These are phyloP conservation scores for Myxozyma geophila DNA, from an alignment of 805 yeast genomes.

Conservation along the genomic window DNA sequence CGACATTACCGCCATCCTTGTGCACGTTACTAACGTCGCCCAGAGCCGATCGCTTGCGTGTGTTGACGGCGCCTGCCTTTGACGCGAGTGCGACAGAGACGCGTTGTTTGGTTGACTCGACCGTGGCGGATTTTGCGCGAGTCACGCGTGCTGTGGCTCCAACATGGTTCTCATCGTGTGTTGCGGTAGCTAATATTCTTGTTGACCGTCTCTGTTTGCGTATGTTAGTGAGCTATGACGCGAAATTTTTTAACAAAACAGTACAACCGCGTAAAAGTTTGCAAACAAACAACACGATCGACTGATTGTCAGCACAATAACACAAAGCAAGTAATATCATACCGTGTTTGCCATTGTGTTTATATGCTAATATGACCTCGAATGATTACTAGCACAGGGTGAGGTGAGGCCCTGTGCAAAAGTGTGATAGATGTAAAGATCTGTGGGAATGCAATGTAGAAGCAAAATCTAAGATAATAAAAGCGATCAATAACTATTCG, in stretches of 20 bases:
- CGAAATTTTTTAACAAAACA: neutral
- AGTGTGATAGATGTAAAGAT: too few relatives aligned
- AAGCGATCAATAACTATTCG: too few relatives aligned
- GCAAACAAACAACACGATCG: neutral
- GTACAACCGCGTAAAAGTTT: neutral
- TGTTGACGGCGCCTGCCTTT: constrained; percentile 23
- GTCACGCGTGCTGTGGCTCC: constrained; percentile 30
- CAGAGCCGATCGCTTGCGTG: constrained; percentile 45
- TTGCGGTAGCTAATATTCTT: constrained; percentile 28
- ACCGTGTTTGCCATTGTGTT: constrained; percentile 25
- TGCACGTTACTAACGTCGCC: constrained; percentile 45
- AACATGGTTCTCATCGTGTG: constrained; percentile 34
- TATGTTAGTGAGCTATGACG: constrained; percentile 1
- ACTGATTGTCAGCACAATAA: too few relatives aligned
- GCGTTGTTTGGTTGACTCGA: constrained; percentile 3
- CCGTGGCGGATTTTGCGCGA: constrained; percentile 35
- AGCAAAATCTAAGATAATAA: too few relatives aligned
- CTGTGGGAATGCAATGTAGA: too few relatives aligned
- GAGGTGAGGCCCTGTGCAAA: too few relatives aligned
- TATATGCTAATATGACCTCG: neutral
- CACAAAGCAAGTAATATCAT: neutral
- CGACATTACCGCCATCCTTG: constrained; percentile 28
- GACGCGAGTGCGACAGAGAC: constrained; percentile 14
- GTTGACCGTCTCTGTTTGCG: constrained; percentile 33
- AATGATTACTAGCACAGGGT: neutral